Evolutionary conservation across 2,329 filamentous ascomycete genomes (phyloP), one percentile per base, ranked within the genome.

Genomic region (Tympanopsis confertula): DNA sequence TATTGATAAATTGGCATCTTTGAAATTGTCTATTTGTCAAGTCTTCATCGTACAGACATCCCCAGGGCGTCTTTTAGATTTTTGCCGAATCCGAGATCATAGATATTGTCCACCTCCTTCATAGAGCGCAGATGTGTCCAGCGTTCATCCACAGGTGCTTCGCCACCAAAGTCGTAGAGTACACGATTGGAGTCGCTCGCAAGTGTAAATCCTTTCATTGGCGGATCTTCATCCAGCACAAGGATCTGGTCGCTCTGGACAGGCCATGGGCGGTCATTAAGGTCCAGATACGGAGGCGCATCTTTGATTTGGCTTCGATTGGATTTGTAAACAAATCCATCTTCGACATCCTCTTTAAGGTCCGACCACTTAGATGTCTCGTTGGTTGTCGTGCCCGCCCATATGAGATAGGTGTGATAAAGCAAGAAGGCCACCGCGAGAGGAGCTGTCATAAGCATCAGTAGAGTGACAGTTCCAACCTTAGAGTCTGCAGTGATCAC

Each of bases 361-460:
- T 50, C 49, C 7, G 40, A 42, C 78, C 78, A 82, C 48, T 82
- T 82, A 13, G 61, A 62, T 36, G 66, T 78, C 50, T 82, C 78
- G 41, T 81, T 82, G 0, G 78, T 82, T 2, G 78, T 82, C 62
- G 75, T 79, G 12, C 78, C 78, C 2, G 77, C 76, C 76, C 77
- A 82, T 39, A 82, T 69, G 13, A 82, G 62, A 48, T 82, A 82
- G 36, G 30, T 33, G 15, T 33, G 30, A 33, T 33, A 33, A 7
- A 33, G 10, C 7, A 33, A 15, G 17, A 33, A 33, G 15, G 30
- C 30, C 30, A 33, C 17, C 12, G 30, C 30, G 10, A 33, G 15
- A 7, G 30, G 30, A 7, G 30, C 30, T 33, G 30, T 33, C 30
- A 33, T 33, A 15, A 18, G 7, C 17, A 15, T 17, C 30, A 33